Base-by-base conservation (phyloP, 164 flowering plant genomes). In the Tinospora cordifolia region DNA sequence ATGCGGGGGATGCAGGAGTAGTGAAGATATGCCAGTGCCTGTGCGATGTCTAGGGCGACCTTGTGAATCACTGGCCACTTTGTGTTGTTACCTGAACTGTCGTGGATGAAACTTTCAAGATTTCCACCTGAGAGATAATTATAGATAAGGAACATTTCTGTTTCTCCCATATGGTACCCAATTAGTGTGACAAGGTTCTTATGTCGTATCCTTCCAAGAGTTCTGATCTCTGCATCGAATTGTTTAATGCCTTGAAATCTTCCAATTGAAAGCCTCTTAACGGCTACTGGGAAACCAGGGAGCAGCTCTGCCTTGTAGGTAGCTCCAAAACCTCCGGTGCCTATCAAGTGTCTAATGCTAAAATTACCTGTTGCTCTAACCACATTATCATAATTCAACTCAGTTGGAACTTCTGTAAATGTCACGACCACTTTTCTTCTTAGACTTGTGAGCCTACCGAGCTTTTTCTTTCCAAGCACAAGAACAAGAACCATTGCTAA, bases 51-150 rank as follows among this genome's bases (percentile, higher is more conserved):
- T 21, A 83, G 38, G 36, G 92, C 83, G 67, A 89, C 84, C 80
- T 85, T 89, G 80, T 81, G 83, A 65, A 87, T 82, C 46, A 80
- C 81, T 11, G 84, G 66, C 89, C 90, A 87, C 70, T 71, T 72
- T 27, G 73, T 74, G 62, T 76, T 77, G 65, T 74, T 77, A 12
- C 75, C 79, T 11, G 84, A 84, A 66, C 81, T 77, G 24, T 84
- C 83, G 69, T 86, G 92, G 41, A 89, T 86, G 79, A 89, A 85
- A 17, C 84, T 81, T 72, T 89, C 91, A 47, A 89, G 88, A 74
- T 89, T 89, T 69, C 95, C 95, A 54, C 95, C 92, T 7, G 92
- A 78, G 54, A 89, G 89, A 75, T 80, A 89, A 68, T 89, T 89
- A 78, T 89, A 87, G 63, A 89, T 77, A 9, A 87, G 72, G 70